Evolutionary conservation across 75 land plant genomes (phyloP).

Genomic region (Isoetes taiwanensis): DNA sequence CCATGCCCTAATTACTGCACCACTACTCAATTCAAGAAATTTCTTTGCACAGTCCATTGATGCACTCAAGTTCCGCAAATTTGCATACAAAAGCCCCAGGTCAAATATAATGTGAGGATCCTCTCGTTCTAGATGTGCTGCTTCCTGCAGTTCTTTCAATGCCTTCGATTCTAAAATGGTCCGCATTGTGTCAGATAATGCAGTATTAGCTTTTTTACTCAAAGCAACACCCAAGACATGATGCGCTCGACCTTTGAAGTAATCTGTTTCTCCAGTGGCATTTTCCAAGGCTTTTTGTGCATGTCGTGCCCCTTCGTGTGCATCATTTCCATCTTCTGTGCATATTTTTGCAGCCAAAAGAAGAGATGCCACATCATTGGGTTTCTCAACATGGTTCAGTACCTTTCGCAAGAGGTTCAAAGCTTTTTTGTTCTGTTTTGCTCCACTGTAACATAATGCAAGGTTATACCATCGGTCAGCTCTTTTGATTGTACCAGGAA

Average conservation of each 20-base stretch:
- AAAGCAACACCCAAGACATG: constrained; percentile 46
- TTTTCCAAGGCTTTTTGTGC: constrained; percentile 23
- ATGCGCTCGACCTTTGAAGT: constrained; percentile 30
- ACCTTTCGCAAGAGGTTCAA: constrained; percentile 47
- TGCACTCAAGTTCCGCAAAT: constrained; percentile 33
- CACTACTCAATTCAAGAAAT: constrained; percentile 28
- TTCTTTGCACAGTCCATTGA: constrained; percentile 32
- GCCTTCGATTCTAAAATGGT: constrained; percentile 28
- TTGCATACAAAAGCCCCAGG: constrained; percentile 38
- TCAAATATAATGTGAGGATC: constrained; percentile 43
- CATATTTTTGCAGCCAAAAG: constrained; percentile 58
- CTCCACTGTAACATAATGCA: constrained; percentile 73
- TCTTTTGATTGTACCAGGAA: constrained; percentile 44
- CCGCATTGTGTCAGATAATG: constrained; percentile 36
- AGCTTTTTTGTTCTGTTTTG: constrained; percentile 35
- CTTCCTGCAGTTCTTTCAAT: constrained; percentile 24
- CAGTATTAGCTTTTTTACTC: constrained; percentile 34
- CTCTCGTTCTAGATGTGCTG: constrained; percentile 18
- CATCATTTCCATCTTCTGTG: constrained; percentile 15
- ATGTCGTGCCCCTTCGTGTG: constrained; percentile 44
- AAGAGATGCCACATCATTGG: constrained; percentile 25
- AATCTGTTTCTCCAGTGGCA: constrained; percentile 11
- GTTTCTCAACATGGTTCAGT: constrained; percentile 30
- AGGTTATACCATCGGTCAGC: constrained; percentile 47
- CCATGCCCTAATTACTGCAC: constrained; percentile 40